Evolutionary conservation across 495 filamentous ascomycete genomes (phyloP).

Genomic region (Tuber melanosporum): DNA sequence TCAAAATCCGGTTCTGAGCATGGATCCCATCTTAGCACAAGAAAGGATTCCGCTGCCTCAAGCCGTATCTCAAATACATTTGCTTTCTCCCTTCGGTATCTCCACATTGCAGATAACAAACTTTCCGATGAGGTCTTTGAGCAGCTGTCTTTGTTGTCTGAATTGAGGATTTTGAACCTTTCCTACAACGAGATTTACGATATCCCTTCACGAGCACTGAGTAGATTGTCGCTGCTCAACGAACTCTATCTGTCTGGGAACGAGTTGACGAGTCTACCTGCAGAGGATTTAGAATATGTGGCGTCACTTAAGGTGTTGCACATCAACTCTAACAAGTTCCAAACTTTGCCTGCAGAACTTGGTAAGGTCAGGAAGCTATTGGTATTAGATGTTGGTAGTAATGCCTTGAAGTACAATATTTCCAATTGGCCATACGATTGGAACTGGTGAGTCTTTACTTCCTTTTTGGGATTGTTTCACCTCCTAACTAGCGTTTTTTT

Average conservation of each 20-base stretch:
- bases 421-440: constrained; percentile 99
- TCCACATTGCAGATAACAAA: constrained; percentile 89
- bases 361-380: constrained; percentile 86
- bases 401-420: constrained; percentile 97
- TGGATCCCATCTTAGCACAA: constrained; percentile 30
- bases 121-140: constrained; percentile 91
- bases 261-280: constrained; percentile 80
- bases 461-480: background rate
- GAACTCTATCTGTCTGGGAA: constrained; percentile 96
- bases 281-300: constrained; percentile 87
- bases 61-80: constrained; percentile 72
- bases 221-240: constrained; percentile 75
- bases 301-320: constrained; percentile 80
- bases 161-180: constrained; percentile 82
- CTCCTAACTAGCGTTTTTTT: constrained; percentile 8
- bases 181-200: constrained; percentile 93
- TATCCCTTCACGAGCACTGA: constrained; percentile 78
- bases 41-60: constrained; percentile 85
- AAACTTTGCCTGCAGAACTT: constrained; percentile 89
- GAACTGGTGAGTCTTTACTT: constrained; percentile 66
- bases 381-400: constrained; percentile 90
- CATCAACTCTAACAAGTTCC: constrained; percentile 96
- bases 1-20: constrained; percentile 59
- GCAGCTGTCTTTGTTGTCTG: constrained; percentile 71
- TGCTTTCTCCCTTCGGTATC: constrained; percentile 69